A percentile compares a stretch with the other conserved stretches of the same genome.
phyloP scores from a whole-genome alignment of 495 filamentous ascomycete species.

The Penicillium paradoxum region DNA sequence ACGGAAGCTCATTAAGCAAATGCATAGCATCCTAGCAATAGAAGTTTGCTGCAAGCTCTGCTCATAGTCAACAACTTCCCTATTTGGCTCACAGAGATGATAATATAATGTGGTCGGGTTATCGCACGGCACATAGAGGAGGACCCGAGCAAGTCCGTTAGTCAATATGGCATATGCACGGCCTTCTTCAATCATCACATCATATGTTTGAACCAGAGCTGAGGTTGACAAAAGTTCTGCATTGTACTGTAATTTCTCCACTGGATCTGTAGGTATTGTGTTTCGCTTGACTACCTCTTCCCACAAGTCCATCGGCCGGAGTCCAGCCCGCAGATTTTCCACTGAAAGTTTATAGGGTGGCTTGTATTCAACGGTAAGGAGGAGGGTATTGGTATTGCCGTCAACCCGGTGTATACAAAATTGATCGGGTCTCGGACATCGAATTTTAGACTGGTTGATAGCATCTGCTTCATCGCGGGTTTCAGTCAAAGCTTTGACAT shows the following conservation, averaged over 20 bases:
- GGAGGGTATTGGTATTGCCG: constrained; percentile 17
- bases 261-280: constrained; percentile 16
- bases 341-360: constrained; percentile 32
- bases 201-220: constrained; percentile 23
- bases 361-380: constrained; percentile 32
- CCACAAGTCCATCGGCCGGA: constrained; percentile 22
- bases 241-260: constrained; percentile 21
- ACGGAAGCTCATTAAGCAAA: constrained; percentile 28
- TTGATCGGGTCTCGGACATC: constrained; percentile 11
- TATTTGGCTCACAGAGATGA: constrained; percentile 27
- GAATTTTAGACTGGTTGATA: too few relatives aligned
- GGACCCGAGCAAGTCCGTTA: constrained; percentile 25
- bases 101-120: constrained; percentile 30
- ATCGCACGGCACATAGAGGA: constrained; percentile 29
- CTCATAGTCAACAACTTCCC: constrained; percentile 16
- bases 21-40: constrained; percentile 21
- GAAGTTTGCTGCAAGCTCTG: constrained; percentile 8
- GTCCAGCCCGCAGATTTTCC: constrained; percentile 22
- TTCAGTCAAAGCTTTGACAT: constrained; percentile 17
- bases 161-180: constrained; percentile 29
- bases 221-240: constrained; percentile 16
- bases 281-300: constrained; percentile 15
- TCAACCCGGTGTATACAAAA: constrained; percentile 24
- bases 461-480: too few relatives aligned
- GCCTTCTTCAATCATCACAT: constrained; percentile 31